Evolutionary conservation across 805 yeast genomes (phyloP).

Genomic region (Barnettozyma siamensis): DNA sequence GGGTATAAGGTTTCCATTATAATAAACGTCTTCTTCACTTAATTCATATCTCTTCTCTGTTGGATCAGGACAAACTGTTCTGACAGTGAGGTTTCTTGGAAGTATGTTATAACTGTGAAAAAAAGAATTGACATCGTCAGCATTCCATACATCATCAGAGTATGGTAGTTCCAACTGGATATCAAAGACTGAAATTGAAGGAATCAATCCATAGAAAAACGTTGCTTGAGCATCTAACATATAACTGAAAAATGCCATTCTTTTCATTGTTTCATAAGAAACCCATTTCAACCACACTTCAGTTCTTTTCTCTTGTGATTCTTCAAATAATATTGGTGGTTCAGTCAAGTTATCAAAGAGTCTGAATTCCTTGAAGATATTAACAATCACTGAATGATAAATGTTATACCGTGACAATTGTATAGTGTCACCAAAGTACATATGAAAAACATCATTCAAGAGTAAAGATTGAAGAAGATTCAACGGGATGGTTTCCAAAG

Average conservation of each 20-base stretch:
- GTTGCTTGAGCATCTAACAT: constrained; percentile 37
- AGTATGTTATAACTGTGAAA: constrained; percentile 1
- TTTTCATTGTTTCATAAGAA: constrained; percentile 37
- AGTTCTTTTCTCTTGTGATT: not conserved
- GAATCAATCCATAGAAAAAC: constrained; percentile 22
- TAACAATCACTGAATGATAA: constrained; percentile 22
- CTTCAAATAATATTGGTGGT: not conserved
- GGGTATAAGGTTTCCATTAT: constrained; percentile 19
- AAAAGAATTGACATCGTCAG: constrained; percentile 23
- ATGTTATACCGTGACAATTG: constrained; percentile 17
- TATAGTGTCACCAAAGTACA: constrained; percentile 22
- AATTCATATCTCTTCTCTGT: constrained; percentile 7
- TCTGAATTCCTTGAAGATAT: constrained; percentile 17
- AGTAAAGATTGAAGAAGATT: constrained; percentile 23
- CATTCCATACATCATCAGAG: constrained; percentile 40
- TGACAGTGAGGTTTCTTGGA: constrained; percentile 2
- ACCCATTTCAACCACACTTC: constrained; percentile 42
- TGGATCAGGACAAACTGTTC: constrained; percentile 1
- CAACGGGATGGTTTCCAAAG: constrained; percentile 13
- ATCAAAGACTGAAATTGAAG: constrained; percentile 35
- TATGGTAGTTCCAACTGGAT: constrained; percentile 40
- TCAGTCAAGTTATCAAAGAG: constrained; percentile 6
- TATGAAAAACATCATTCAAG: constrained; percentile 22
- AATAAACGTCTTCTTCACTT: constrained; percentile 10
- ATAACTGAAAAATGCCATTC: constrained; percentile 37